These are phyloP conservation scores for Dactylonectria estremocensis DNA, from an alignment of 2,329 filamentous ascomycete species.

Conservation along the genomic window DNA sequence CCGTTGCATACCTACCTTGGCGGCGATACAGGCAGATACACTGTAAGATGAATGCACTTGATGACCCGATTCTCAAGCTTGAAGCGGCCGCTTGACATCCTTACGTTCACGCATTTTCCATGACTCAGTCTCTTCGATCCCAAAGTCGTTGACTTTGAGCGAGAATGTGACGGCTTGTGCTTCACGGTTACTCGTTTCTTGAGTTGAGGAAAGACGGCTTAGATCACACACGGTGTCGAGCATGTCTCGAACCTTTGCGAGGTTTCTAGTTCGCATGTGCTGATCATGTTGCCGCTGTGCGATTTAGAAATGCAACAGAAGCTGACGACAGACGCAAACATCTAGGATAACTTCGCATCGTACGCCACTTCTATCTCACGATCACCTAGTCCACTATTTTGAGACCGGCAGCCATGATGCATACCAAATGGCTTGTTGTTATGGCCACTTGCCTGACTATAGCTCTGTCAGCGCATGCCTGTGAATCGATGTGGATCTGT, in stretches of 20 bases:
- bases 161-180: background rate
- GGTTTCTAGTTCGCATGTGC: background rate
- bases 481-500: slow-evolving; percentile 39
- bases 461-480: slow-evolving; percentile 26
- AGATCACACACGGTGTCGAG: background rate
- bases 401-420: slow-evolving; percentile 29
- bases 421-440: slow-evolving; percentile 25
- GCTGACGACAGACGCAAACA: background rate
- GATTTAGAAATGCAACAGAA: background rate
- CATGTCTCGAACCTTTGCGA: background rate
- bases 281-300: background rate
- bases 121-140: no score
- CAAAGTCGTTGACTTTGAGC: background rate
- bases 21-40: background rate
- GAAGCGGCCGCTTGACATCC: background rate
- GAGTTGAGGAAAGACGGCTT: background rate
- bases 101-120: background rate
- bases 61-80: background rate
- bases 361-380: background rate
- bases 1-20: background rate
- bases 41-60: background rate
- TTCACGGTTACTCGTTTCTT: background rate
- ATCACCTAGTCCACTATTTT: background rate
- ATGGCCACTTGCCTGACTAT: slow-evolving; percentile 22
- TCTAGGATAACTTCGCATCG: background rate